Evolutionary conservation across 73 alveolate genomes (phyloP).

Genomic region (Paramecium sexaurelia): DNA sequence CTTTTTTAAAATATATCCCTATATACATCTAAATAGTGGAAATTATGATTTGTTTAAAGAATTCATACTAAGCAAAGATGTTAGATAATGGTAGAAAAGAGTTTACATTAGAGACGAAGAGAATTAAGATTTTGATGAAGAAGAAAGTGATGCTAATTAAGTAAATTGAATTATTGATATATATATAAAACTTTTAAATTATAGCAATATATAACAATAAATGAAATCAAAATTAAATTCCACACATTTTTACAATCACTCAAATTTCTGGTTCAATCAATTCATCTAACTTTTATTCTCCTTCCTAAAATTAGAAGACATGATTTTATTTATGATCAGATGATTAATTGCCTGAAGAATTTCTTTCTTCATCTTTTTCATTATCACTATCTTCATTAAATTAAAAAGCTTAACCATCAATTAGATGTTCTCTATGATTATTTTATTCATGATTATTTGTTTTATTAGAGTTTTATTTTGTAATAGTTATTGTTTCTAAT

Average conservation of each 20-base stretch:
- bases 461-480: neutral
- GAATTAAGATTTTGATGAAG: constrained; percentile 10
- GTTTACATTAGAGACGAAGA: constrained; percentile 8
- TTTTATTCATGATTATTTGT: neutral
- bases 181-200: neutral
- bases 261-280: constrained; percentile 9
- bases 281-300: neutral
- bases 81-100: neutral
- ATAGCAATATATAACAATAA: neutral
- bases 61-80: constrained; percentile 13
- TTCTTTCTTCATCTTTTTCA: constrained; percentile 5
- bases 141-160: constrained; percentile 51
- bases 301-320: neutral
- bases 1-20: constrained; percentile 2
- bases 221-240: neutral
- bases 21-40: constrained; percentile 5
- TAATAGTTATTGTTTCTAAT: neutral
- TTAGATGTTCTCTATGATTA: neutral
- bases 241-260: neutral
- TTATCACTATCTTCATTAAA: neutral
- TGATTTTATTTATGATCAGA: constrained; percentile 6
- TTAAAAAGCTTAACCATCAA: neutral
- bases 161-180: constrained; percentile 3
- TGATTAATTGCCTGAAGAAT: constrained; percentile 22
- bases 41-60: neutral